Evolutionary conservation across 2,329 filamentous ascomycete species (phyloP), one percentile per base, ranked within the genome.

Genomic region (Xylaria digitata): DNA sequence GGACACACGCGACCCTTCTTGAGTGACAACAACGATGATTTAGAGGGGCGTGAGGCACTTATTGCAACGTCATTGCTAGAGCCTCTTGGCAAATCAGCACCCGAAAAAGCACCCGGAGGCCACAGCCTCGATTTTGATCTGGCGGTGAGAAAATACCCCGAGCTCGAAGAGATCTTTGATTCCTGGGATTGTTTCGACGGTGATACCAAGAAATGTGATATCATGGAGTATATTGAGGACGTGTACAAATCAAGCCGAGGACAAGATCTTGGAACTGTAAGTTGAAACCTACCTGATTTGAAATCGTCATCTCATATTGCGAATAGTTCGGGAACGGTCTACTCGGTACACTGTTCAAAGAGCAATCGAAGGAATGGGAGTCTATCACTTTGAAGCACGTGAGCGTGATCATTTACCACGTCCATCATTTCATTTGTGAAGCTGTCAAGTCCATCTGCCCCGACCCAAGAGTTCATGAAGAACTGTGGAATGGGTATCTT

Each of bases 351-450:
- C 73, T 81, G 7, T 83, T 87, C 75, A 81, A 81, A 61, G 81
- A 81, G 50, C 85, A 88, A 69, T 82, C 84, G 0, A 68, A 67
- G 11, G 83, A 83, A 30, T 87, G 85, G 86, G 74, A 78, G 4
- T 58, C 68, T 0, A 74, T 88, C 0, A 81, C 83, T 0, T 54
- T 80, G 1, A 77, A 74, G 0, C 83, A 86, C 66, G 78, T 87
- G 26, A 80, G 77, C 48, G 77, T 82, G 49, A 70, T 82, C 5
- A 80, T 86, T 3, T 67, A 70, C 6, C 67, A 80, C 2, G 79
- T 85, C 0, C 83, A 87, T 61, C 61, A 68, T 0, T 87, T 85
- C 72, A 83, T 85, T 48, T 65, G 68, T 0, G 72, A 75, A 3
- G 73, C 80, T 0, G 72, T 88, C 45, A 69, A 75, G 1, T 64